Conservation (phyloP, 2,329 filamentous ascomycete genomes). For the Bimuria novae-zelandiae region DNA sequence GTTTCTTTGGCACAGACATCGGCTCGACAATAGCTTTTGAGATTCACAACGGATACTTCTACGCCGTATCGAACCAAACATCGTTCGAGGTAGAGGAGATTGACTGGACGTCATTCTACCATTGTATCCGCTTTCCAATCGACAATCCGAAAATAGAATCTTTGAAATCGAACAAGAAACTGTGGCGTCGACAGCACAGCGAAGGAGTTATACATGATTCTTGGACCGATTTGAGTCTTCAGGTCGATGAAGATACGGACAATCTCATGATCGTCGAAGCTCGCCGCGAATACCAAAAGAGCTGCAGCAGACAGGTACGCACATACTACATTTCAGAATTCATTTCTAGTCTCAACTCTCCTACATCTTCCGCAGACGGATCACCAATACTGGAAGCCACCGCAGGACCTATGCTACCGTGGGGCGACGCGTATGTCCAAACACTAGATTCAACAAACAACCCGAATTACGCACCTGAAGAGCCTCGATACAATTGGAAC, state of each 20-base stretch:
- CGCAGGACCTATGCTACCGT: constrained; percentile 23
- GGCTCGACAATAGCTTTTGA: constrained; percentile 73
- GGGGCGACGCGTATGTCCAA: constrained; percentile 31
- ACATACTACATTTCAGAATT: constrained; percentile 68
- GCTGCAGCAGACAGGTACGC: constrained; percentile 61
- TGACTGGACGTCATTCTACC: constrained; percentile 72
- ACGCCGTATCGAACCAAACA: constrained; percentile 70
- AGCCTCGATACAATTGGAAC: constrained; percentile 47
- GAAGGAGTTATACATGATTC: constrained; percentile 76
- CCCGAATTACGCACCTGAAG: constrained; percentile 45
- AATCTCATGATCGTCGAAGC: constrained; percentile 67
- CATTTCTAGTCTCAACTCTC: constrained; percentile 31
- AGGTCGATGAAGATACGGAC: constrained; percentile 63
- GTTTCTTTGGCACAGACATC: constrained; percentile 67
- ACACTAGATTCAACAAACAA: constrained; percentile 40
- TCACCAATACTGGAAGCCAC: constrained; percentile 10
- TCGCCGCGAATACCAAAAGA: constrained; percentile 68
- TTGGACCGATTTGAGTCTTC: constrained; percentile 70
- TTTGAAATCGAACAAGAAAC: constrained; percentile 53
- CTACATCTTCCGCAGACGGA: constrained; percentile 4
- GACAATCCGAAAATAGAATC: constrained; percentile 47
- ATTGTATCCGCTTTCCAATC: constrained; percentile 67
- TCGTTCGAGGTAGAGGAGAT: constrained; percentile 65
- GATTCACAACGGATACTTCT: constrained; percentile 68
- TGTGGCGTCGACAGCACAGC: constrained; percentile 69